Evolutionary conservation across 306 rosid genomes (phyloP), one percentile per base, ranked within the genome.

Genomic region (Trifolium fragiferum): DNA sequence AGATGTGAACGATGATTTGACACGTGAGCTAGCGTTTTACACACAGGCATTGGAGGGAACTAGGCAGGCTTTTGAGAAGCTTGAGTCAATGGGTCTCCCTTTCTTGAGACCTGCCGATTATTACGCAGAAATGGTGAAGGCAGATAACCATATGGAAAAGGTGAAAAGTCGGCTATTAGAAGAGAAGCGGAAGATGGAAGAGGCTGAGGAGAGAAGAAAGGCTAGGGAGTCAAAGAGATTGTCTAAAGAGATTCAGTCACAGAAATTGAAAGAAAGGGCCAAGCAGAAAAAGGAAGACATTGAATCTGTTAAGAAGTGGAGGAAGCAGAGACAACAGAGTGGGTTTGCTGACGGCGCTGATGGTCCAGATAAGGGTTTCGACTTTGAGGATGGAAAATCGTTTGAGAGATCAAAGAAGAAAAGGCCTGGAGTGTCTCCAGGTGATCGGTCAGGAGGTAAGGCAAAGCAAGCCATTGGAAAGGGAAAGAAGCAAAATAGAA

Each of bases 271-370:
- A 68, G 97, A 91, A 76, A 84, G 91, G 72, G 86, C 93, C 47
- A 89, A 91, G 86, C 92, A 89, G 90, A 91, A 89, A 73, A 91
- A 87, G 82, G 91, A 89, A 1, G 89, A 86, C 4, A 87, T 91
- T 6, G 96, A 89, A 65, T 89, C 97, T 65, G 97, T 91, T 75
- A 89, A 91, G 84, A 91, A 89, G 76, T 91, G 97, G 97, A 87
- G 97, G 91, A 89, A 92, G 81, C 93, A 92, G 81, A 92, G 97
- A 79, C 96, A 92, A 49, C 86, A 85, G 86, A 89, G 89, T 12
- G 96, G 96, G 59, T 89, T 92, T 78, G 82, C 97, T 6, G 89
- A 83, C 11, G 87, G 79, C 1, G 90, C 75, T 14, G 81, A 80
- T 53, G 90, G 77, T 57, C 81, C 68, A 0, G 90, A 84, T 68